A percentile compares a stretch with the other conserved stretches of the same genome.
These are phyloP conservation scores for Termitomyces sp. DNA, from an alignment of 768 basidiomycete species.

Conservation along the genomic window DNA sequence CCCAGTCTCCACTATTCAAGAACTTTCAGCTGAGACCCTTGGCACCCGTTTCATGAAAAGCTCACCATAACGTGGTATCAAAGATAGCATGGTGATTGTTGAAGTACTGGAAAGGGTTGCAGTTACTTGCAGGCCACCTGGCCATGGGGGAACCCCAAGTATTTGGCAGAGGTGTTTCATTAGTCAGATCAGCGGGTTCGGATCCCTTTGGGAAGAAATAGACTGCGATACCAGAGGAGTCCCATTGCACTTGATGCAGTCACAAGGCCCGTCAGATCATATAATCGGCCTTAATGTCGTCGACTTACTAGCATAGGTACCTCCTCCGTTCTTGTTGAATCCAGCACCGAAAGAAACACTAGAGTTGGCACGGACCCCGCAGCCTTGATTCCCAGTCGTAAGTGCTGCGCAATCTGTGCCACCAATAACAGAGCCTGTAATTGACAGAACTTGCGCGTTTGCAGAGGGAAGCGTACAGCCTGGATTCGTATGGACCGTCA, in stretches of 20 bases:
- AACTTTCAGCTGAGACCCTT: not conserved
- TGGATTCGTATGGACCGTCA: constrained; percentile 71
- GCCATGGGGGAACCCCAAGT: constrained; percentile 78
- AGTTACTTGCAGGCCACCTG: constrained; percentile 69
- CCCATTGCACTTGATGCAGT: constrained; percentile 63
- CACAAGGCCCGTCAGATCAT: not conserved
- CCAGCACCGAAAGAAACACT: constrained; percentile 72
- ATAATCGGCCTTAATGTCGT: constrained; percentile 2
- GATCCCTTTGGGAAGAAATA: constrained; percentile 77
- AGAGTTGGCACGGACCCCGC: constrained; percentile 63
- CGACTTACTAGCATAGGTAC: constrained; percentile 83
- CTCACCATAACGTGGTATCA: constrained; percentile 81
- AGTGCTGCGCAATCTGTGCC: constrained; percentile 68
- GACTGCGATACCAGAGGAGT: constrained; percentile 65
- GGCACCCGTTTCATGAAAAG: not conserved
- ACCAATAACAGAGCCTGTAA: constrained; percentile 61
- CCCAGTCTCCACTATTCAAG: constrained; percentile 78
- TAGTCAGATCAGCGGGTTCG: constrained; percentile 73
- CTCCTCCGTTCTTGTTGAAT: constrained; percentile 83
- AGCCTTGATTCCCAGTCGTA: constrained; percentile 74
- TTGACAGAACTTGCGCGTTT: constrained; percentile 40
- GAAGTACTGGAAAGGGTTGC: constrained; percentile 79
- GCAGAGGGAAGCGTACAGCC: constrained; percentile 62
- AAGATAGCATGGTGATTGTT: constrained; percentile 73
- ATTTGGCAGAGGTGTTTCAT: constrained; percentile 68